Percentiles rank a stretch among this genome's conserved stretches.
Conservation (phyloP, 768 basidiomycete species). For the Exsudoporus frostii region DNA sequence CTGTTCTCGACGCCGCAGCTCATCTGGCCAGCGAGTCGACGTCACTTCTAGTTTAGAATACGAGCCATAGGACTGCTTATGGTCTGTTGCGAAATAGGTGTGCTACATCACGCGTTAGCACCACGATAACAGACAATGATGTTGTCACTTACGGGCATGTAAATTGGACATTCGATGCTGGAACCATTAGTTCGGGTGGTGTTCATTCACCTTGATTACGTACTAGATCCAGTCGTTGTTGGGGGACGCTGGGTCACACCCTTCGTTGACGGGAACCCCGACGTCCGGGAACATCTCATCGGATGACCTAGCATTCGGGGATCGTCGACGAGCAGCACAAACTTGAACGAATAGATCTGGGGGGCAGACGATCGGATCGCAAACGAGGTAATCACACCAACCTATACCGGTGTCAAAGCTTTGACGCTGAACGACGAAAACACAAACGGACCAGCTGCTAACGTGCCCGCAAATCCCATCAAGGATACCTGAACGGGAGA, state of each 20-base stretch:
- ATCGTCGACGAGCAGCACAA: conserved; percentile 21
- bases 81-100: conserved; percentile 49
- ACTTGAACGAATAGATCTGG: conserved; percentile 36
- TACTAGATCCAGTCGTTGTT: conserved; percentile 44
- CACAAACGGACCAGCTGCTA: conserved; percentile 33
- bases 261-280: conserved; percentile 36
- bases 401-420: conserved; percentile 24
- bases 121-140: background rate
- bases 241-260: conserved; percentile 40
- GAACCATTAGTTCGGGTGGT: conserved; percentile 1
- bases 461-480: conserved; percentile 51
- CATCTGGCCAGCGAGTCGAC: conserved; percentile 36
- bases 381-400: conserved; percentile 48
- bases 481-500: conserved; percentile 47
- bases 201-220: conserved; percentile 16
- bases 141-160: conserved; percentile 39
- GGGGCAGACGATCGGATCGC: conserved; percentile 45
- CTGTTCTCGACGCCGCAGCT: conserved; percentile 36
- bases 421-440: background rate
- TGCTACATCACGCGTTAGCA: conserved; percentile 30
- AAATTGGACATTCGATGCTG: conserved; percentile 44
- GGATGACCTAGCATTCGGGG: background rate
- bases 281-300: conserved; percentile 14
- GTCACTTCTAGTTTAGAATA: conserved; percentile 9
- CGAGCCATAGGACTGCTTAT: conserved; percentile 41